These are phyloP conservation scores for Groenewaldozyma auringiensis DNA, from an alignment of 1,139 yeast genomes.

Conservation along the genomic window DNA sequence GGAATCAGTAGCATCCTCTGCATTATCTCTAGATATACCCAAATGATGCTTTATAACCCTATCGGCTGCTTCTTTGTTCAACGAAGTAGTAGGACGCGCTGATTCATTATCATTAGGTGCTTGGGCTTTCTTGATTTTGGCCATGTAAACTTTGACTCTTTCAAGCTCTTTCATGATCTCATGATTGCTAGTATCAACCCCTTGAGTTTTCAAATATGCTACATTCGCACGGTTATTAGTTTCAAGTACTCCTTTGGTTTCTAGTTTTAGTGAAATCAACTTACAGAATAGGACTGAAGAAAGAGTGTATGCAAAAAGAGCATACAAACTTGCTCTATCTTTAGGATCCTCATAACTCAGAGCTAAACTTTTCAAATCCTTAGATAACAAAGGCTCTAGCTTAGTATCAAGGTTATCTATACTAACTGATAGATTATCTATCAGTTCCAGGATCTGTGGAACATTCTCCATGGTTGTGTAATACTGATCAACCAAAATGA, in stretches of 20 bases:
- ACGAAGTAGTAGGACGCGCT: conserved; percentile 6
- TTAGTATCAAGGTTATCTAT: conserved; percentile 23
- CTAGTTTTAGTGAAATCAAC: conserved; percentile 19
- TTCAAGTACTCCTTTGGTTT: conserved; percentile 5
- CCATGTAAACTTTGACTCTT: conserved; percentile 64
- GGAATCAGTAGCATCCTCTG: background rate
- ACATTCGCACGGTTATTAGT: conserved; percentile 33
- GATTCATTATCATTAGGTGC: conserved; percentile 3
- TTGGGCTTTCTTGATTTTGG: conserved; percentile 45
- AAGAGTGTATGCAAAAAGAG: conserved; percentile 34
- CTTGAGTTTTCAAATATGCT: conserved; percentile 55
- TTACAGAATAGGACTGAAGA: conserved; percentile 36
- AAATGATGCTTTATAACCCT: conserved; percentile 7
- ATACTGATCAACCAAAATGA: no score
- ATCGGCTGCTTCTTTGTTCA: conserved; percentile 36
- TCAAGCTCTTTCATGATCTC: conserved; percentile 63
- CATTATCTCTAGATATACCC: background rate
- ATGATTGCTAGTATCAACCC: conserved; percentile 50
- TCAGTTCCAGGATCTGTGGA: conserved; percentile 19
- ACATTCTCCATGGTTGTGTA: conserved; percentile 27
- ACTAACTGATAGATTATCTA: conserved; percentile 23
- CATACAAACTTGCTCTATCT: conserved; percentile 31
- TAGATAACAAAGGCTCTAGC: conserved; percentile 20
- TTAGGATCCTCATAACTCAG: conserved; percentile 23
- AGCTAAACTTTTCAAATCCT: conserved; percentile 23